Percentiles rank a stretch among this genome's conserved stretches.
phyloP scores from a whole-genome alignment of 2,329 filamentous ascomycete genomes.

The Colletotrichum tropicicola region DNA sequence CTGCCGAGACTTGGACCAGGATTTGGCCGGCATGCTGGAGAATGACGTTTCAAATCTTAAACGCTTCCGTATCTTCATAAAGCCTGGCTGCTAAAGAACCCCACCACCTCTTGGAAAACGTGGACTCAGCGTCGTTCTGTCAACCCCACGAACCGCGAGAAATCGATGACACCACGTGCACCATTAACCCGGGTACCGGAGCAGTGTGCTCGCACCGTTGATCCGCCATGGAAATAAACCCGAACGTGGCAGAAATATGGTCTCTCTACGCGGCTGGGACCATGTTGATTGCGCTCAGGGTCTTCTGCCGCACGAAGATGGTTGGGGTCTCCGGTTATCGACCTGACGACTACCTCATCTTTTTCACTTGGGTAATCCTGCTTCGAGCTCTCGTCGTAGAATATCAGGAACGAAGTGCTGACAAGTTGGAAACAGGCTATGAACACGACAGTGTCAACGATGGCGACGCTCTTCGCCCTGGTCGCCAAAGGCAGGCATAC shows the following conservation, averaged over 20 bases:
- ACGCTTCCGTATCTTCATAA: too few species aligned
- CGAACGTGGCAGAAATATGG: slow-evolving; percentile 44
- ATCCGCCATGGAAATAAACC: slow-evolving; percentile 10
- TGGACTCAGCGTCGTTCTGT: fast-evolving
- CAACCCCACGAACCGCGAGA: neutral
- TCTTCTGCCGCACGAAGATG: slow-evolving; percentile 42
- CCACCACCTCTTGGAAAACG: too few species aligned
- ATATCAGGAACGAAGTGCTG: neutral
- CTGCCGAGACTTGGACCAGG: too few species aligned
- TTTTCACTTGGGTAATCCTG: slow-evolving; percentile 37
- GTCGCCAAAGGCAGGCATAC: slow-evolving; percentile 40
- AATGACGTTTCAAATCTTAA: too few species aligned
- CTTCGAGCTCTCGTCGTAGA: neutral
- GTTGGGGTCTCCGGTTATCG: slow-evolving; percentile 42
- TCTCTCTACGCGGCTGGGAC: slow-evolving; percentile 43
- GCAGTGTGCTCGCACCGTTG: neutral
- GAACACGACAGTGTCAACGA: neutral
- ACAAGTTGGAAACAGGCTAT: neutral
- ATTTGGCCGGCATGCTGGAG: too few species aligned
- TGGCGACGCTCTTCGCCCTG: slow-evolving; percentile 34
- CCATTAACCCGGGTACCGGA: neutral
- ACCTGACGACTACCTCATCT: slow-evolving; percentile 44
- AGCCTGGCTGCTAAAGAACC: too few species aligned
- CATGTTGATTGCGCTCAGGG: slow-evolving; percentile 39
- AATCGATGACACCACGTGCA: neutral